phyloP scores from a whole-genome alignment of 345 rosid species.

The Moricandia arvensis region DNA sequence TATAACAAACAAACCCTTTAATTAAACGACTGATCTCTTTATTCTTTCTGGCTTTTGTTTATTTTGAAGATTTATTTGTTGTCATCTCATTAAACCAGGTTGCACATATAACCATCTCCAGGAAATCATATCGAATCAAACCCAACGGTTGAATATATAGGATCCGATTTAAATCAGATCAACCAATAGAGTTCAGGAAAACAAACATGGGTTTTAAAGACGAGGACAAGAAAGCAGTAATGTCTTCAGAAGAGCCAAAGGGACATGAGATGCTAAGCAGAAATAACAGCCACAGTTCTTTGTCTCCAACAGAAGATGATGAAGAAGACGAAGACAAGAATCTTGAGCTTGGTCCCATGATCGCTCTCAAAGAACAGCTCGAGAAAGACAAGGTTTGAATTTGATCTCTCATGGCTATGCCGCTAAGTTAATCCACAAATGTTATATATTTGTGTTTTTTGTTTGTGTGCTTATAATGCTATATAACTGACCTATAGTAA shows the following conservation, averaged over 20 bases:
- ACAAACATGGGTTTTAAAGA: slow-evolving; percentile 33
- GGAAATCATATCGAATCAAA: slow-evolving; percentile 1
- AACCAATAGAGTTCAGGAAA: not conserved
- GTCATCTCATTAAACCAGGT: slow-evolving; percentile 1
- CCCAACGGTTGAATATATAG: slow-evolving; percentile 2
- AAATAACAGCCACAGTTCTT: slow-evolving; percentile 35
- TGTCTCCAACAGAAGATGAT: slow-evolving; percentile 36
- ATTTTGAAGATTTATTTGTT: not conserved
- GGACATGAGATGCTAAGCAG: slow-evolving; percentile 25
- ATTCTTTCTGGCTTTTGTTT: not conserved
- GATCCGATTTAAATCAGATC: not conserved
- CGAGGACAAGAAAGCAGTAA: slow-evolving; percentile 14
- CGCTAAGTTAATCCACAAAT: not conserved
- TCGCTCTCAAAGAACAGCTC: slow-evolving; percentile 44
- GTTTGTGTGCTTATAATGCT: not conserved
- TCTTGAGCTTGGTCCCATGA: not conserved
- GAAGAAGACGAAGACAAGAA: slow-evolving; percentile 19
- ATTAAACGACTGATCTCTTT: not conserved
- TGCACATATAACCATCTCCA: not conserved
- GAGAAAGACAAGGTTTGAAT: slow-evolving; percentile 38
- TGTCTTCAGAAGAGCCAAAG: slow-evolving; percentile 26
- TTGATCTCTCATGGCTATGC: not conserved
- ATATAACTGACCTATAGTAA: not conserved
- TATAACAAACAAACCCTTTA: not conserved
- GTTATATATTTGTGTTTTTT: not conserved